Evolutionary conservation across 768 basidiomycete genomes (phyloP).

Genomic region (Collybia sordida): DNA sequence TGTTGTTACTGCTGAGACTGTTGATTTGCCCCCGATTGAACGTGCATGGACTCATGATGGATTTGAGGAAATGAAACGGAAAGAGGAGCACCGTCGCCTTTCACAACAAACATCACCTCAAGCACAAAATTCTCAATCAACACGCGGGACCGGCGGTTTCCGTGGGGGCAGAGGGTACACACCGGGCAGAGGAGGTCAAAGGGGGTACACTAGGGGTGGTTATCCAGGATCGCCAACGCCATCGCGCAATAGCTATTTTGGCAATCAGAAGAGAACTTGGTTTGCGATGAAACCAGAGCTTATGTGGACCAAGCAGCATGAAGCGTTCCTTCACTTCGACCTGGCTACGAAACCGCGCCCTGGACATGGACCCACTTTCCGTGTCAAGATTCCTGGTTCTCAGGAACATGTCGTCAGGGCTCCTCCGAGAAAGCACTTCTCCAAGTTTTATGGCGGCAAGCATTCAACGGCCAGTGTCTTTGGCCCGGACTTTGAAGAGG

Average conservation of each 20-base stretch:
- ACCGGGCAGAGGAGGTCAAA: constrained; percentile 48
- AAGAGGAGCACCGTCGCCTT: constrained; percentile 57
- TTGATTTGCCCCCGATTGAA: constrained; percentile 60
- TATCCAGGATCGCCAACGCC: constrained; percentile 14
- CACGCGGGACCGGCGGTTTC: constrained; percentile 28
- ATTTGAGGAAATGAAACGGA: constrained; percentile 82
- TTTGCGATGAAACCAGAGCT: constrained; percentile 76
- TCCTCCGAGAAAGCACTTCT: constrained; percentile 17
- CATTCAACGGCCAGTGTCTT: constrained; percentile 17
- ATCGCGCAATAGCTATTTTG: constrained; percentile 27
- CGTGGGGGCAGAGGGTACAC: constrained; percentile 46
- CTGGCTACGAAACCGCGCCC: constrained; percentile 54
- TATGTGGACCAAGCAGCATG: constrained; percentile 83
- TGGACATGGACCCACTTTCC: constrained; percentile 52
- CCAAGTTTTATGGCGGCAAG: constrained; percentile 16
- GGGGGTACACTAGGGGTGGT: constrained; percentile 43
- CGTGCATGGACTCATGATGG: constrained; percentile 83
- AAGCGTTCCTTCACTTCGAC: constrained; percentile 68
- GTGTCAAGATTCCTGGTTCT: constrained; percentile 63
- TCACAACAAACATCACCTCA: constrained; percentile 30
- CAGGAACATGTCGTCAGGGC: constrained; percentile 43
- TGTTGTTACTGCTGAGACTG: constrained; percentile 12
- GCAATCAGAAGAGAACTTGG: constrained; percentile 53
- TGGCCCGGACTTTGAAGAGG: constrained; percentile 37
- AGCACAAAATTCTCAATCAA: constrained; percentile 22